Conservation (phyloP, 2,329 filamentous ascomycete genomes). For the Diaporthe vexans region DNA sequence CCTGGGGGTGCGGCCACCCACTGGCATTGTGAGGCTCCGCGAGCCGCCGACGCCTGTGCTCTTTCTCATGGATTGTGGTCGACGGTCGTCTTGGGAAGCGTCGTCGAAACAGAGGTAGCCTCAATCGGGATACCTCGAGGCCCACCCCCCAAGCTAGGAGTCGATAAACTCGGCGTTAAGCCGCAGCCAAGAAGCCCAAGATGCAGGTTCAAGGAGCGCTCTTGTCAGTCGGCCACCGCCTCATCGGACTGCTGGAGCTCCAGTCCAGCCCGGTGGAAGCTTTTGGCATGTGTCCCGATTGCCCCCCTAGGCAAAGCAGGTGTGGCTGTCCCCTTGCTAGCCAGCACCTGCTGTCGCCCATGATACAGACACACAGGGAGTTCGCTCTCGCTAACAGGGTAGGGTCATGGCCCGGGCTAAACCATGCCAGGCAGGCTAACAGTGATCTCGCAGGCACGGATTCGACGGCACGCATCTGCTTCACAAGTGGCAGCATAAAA, state of each 20-base stretch:
- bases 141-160: constrained; percentile 1
- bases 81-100: neutral
- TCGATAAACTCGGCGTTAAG: constrained; percentile 24
- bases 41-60: constrained; percentile 3
- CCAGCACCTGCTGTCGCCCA: neutral
- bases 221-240: neutral
- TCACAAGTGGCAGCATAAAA: constrained; percentile 18
- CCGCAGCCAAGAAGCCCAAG: constrained; percentile 30
- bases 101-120: constrained; percentile 36
- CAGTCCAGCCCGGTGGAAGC: constrained; percentile 11
- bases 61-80: neutral
- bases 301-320: neutral
- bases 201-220: constrained; percentile 18
- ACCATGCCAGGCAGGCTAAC: neutral
- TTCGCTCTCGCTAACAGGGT: constrained; percentile 19
- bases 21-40: constrained; percentile 23
- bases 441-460: neutral
- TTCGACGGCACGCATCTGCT: constrained; percentile 14
- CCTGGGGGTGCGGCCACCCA: constrained; percentile 17
- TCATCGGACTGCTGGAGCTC: constrained; percentile 10
- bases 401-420: neutral
- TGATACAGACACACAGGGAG: neutral
- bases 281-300: constrained; percentile 15
- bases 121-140: constrained; percentile 21
- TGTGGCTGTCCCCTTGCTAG: neutral